Conservation (phyloP, 2,329 filamentous ascomycete species). For the Curvularia sp. region DNA sequence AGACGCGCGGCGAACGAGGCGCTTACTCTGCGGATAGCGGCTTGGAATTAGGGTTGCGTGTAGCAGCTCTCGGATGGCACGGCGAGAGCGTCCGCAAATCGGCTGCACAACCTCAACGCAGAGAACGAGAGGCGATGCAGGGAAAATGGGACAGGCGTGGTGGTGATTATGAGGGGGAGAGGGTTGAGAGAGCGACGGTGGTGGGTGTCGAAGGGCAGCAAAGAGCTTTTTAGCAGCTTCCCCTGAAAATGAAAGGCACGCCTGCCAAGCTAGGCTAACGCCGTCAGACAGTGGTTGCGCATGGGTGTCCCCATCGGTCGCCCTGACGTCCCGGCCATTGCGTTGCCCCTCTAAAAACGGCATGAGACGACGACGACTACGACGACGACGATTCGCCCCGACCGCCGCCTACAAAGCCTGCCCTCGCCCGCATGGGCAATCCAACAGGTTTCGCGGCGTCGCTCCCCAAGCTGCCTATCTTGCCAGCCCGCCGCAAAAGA, state of each 20-base stretch:
- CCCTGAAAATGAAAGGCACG: slow-evolving; percentile 40
- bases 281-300: slow-evolving; percentile 27
- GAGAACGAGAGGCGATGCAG: slow-evolving; percentile 43
- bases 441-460: slow-evolving; percentile 5
- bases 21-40: slow-evolving; percentile 25
- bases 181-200: slow-evolving; percentile 38
- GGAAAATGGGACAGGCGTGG: slow-evolving; percentile 29
- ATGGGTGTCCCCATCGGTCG: slow-evolving; percentile 35
- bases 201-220: slow-evolving; percentile 40
- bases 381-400: background rate
- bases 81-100: slow-evolving; percentile 20
- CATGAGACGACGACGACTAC: slow-evolving; percentile 5
- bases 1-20: slow-evolving; percentile 44
- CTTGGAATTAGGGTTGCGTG: slow-evolving; percentile 15
- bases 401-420: slow-evolving; percentile 5
- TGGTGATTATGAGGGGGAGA: slow-evolving; percentile 26
- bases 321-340: slow-evolving; percentile 28
- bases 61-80: slow-evolving; percentile 36
- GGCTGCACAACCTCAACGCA: slow-evolving; percentile 28
- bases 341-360: slow-evolving; percentile 31
- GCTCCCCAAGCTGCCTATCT: background rate
- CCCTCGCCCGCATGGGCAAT: background rate
- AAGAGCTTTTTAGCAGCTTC: slow-evolving; percentile 42
- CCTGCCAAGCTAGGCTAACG: slow-evolving; percentile 37
- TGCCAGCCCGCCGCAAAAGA: slow-evolving; percentile 16